Evolutionary conservation across 371 early-diverging fungal species (phyloP), one percentile per base, ranked within the genome.

Genomic region (Mucor lusitanicus): DNA sequence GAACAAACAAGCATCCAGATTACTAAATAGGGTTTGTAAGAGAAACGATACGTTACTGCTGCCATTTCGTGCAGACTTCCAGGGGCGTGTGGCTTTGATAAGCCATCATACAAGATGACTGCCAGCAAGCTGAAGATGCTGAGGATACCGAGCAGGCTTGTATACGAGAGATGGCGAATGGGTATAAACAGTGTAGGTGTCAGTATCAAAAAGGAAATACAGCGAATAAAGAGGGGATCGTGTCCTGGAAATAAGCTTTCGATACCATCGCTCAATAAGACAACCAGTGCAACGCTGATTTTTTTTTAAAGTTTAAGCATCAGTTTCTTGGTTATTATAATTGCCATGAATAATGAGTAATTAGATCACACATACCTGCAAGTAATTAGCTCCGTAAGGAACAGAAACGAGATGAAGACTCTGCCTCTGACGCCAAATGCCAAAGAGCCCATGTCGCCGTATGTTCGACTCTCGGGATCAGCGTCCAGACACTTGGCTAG

Each of bases 401-500:
- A 91, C 25, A 94, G 61, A 1, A 74, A 33, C 3, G 83, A 73
- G 17, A 88, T 78, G 37, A 72, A 65, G 25, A 81, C 67, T 39
- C 89, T 78, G 5, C 88, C 90, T 28, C 70, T 65, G n/a, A 76
- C 68, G 17, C 92, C 92, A 81, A 88, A 92, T 3, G 93, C 90
- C 15, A 77, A 67, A 19, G 87, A 84, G 25, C 88, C 91, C 69
- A 90, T 78, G 67, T 92, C 93, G 30, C 89, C 87, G 74, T 89
- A 91, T 13, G 88, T 88, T 27, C 72, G 70, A 9, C 81, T 75
- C 23, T 79, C 77, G 13, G 75, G 77, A 59, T 80, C 75, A 40
- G 74, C 62, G 39, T 86, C 82, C 65, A 92, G 64, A 70, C 90
- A 90, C 67, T 83, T 79, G 15, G 76, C 84, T 6, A 92, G 71